phyloP scores from a whole-genome alignment of 306 rosid species.

The Cucumis melo region DNA sequence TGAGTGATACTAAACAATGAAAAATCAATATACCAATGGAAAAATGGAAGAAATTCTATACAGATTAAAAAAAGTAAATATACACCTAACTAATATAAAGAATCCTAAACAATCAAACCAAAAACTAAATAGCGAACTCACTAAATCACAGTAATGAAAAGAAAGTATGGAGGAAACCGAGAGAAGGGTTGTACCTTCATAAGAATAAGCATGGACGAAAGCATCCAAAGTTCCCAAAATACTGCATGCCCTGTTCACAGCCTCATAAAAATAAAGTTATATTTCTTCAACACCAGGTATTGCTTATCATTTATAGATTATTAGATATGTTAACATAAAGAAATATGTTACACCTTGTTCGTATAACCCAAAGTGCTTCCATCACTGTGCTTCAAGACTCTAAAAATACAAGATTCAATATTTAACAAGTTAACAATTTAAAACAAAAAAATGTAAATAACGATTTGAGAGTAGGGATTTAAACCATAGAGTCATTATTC shows the following conservation, averaged over 20 bases:
- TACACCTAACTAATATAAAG: neutral
- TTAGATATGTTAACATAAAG: no score
- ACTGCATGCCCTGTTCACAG: constrained; percentile 46
- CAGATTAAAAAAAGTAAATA: neutral
- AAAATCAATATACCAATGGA: neutral
- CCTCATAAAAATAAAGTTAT: no score
- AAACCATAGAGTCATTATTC: no score
- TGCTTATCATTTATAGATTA: no score
- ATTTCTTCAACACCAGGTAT: no score
- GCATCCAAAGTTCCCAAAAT: constrained; percentile 59
- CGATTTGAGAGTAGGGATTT: no score
- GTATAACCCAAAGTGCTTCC: no score
- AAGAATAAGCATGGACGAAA: constrained; percentile 52
- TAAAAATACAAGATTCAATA: no score
- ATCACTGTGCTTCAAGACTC: no score
- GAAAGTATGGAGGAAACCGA: neutral
- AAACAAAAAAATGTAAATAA: no score
- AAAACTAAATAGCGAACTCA: neutral
- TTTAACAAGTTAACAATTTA: no score
- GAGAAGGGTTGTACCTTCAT: constrained; percentile 39
- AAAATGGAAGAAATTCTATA: neutral
- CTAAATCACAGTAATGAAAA: neutral
- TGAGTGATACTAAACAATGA: neutral
- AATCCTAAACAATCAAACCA: neutral
- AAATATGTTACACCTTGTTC: no score